Percentiles rank a stretch among this genome's conserved stretches.
Conservation (phyloP, 2,329 filamentous ascomycete species). For the Tolypocladium tropicale region DNA sequence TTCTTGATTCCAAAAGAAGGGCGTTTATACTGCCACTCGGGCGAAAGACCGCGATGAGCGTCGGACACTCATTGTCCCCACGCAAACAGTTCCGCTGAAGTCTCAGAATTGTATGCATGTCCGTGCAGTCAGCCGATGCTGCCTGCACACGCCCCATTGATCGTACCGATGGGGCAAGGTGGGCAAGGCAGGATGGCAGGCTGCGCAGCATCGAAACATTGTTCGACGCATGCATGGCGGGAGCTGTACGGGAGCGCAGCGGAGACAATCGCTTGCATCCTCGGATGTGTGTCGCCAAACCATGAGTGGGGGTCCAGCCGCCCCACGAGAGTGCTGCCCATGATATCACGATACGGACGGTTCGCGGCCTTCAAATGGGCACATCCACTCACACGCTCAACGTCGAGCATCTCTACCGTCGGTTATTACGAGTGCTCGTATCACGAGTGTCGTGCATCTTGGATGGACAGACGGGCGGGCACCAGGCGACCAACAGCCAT, state of each 20-base stretch:
- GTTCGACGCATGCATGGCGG: background rate
- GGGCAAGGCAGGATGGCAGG: background rate
- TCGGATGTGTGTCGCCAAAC: constrained; percentile 6
- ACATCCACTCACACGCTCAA: background rate
- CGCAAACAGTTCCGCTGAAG: no score
- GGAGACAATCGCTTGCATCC: constrained; percentile 4
- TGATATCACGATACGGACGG: constrained; percentile 22
- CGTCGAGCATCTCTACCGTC: background rate
- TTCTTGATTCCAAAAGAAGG: background rate
- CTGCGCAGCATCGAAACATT: constrained; percentile 1
- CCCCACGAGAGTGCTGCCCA: constrained; percentile 4
- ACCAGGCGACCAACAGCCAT: background rate
- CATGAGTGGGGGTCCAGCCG: constrained; percentile 2
- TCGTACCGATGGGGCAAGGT: background rate
- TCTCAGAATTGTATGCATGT: background rate
- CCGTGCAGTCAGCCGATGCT: background rate
- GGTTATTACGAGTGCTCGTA: background rate
- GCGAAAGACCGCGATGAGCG: background rate
- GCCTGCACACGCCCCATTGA: background rate
- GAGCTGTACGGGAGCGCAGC: background rate
- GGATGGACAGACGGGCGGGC: background rate
- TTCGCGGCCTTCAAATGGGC: background rate
- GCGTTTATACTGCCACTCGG: background rate
- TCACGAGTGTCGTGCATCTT: background rate
- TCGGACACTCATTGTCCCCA: background rate